Evolutionary conservation across 129 eudicot species (phyloP).

Genomic region (Artemisia argyi): DNA sequence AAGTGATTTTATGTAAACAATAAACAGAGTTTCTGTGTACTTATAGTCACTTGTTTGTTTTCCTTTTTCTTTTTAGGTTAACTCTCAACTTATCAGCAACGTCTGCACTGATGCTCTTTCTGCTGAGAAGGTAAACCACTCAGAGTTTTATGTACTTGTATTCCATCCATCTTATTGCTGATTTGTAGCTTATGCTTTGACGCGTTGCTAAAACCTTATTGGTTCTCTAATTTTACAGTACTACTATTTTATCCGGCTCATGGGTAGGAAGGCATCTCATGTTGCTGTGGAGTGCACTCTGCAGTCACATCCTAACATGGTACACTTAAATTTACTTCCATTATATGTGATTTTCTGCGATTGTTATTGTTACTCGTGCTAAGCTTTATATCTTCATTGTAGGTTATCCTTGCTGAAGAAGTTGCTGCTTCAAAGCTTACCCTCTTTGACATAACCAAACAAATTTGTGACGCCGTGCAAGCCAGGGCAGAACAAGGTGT

Average conservation of each 20-base stretch:
- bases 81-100: slow-evolving; percentile 96
- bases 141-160: too few species aligned
- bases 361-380: not conserved
- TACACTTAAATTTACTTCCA: slow-evolving; percentile 24
- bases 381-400: slow-evolving; percentile 20
- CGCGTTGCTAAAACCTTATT: not conserved
- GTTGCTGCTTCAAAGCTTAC: slow-evolving; percentile 96
- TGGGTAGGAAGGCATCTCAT: slow-evolving; percentile 99
- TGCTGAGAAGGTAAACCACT: slow-evolving; percentile 81
- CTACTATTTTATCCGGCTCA: slow-evolving; percentile 93
- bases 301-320: slow-evolving; percentile 98
- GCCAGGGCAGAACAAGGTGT: slow-evolving; percentile 89
- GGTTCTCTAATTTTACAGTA: slow-evolving; percentile 47
- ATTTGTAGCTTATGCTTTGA: slow-evolving; percentile 1
- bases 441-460: slow-evolving; percentile 86
- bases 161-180: not conserved
- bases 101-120: slow-evolving; percentile 99
- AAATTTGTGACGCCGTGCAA: slow-evolving; percentile 97
- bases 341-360: not conserved
- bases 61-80: slow-evolving; percentile 43
- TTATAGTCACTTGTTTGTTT: not conserved
- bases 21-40: not conserved
- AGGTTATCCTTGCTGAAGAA: slow-evolving; percentile 98
- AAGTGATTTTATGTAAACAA: not conserved
- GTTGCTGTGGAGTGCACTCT: slow-evolving; percentile 99